Conservation (phyloP, 1,284 basidiomycete genomes). For the Polyporus tsugae region DNA sequence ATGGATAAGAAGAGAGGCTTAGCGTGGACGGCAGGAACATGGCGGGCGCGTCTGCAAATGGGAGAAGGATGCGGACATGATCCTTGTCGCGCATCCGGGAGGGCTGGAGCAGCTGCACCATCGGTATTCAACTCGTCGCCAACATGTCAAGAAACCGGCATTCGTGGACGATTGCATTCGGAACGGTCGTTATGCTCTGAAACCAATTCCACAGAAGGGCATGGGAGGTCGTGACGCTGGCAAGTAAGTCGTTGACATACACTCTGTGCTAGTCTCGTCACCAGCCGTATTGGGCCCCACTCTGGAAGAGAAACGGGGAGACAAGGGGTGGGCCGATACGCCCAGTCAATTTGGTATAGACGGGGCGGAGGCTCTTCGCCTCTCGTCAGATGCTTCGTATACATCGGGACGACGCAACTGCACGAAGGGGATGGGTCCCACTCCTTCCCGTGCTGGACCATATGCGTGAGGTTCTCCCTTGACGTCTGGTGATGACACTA, state of each 20-base stretch:
- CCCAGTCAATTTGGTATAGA: no score
- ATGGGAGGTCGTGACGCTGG: constrained; percentile 27
- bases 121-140: constrained; percentile 21
- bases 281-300: no score
- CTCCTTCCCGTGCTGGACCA: no score
- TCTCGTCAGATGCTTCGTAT: no score
- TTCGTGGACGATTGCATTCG: constrained; percentile 36
- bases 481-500: no score
- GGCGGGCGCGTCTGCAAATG: constrained; percentile 27
- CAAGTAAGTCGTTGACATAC: constrained; percentile 8
- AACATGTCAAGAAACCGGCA: constrained; percentile 29
- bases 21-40: constrained; percentile 22
- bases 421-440: no score
- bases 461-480: no score
- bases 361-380: no score
- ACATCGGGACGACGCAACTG: no score
- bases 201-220: constrained; percentile 12
- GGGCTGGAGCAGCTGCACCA: constrained; percentile 22
- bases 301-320: no score
- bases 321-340: no score
- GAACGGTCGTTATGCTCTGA: constrained; percentile 26
- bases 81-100: constrained; percentile 27
- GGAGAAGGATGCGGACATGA: constrained; percentile 27
- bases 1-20: background rate
- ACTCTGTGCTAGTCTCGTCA: background rate